These are phyloP conservation scores for Podaxis mareebaensis DNA, from an alignment of 768 basidiomycete genomes.

Conservation along the genomic window DNA sequence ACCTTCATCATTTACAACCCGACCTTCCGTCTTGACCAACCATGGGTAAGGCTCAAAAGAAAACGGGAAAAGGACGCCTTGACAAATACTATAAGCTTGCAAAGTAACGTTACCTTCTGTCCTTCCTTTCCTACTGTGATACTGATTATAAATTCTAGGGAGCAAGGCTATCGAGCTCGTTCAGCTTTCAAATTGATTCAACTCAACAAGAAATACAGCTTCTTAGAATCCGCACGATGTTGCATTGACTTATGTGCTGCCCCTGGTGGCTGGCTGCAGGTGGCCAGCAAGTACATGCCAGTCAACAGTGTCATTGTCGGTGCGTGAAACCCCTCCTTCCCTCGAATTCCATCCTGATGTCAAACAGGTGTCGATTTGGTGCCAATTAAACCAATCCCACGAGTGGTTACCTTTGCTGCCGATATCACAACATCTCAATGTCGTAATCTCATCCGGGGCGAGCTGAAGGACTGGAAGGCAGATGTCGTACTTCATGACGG, in stretches of 20 bases:
- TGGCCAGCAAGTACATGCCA: constrained; percentile 97
- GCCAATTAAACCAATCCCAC: constrained; percentile 93
- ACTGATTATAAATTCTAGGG: constrained; percentile 48
- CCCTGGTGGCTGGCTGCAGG: constrained; percentile 98
- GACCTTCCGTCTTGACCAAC: constrained; percentile 8
- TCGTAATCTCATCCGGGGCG: constrained; percentile 79
- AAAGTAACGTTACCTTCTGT: constrained; percentile 50
- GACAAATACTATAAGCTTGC: constrained; percentile 98
- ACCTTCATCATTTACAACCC: constrained; percentile 14
- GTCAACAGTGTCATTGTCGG: constrained; percentile 90
- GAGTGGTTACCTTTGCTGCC: constrained; percentile 86
- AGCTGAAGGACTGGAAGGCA: constrained; percentile 98
- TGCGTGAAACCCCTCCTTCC: constrained; percentile 32
- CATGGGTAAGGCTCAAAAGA: constrained; percentile 87
- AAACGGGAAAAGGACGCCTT: constrained; percentile 93
- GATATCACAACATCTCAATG: constrained; percentile 95
- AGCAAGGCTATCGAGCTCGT: constrained; percentile 99
- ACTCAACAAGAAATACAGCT: constrained; percentile 95
- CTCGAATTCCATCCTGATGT: constrained; percentile 14
- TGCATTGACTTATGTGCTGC: constrained; percentile 98
- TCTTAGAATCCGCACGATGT: constrained; percentile 87
- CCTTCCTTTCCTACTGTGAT: constrained; percentile 11
- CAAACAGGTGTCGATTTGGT: constrained; percentile 88
- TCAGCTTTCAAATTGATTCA: constrained; percentile 99
- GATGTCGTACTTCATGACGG: constrained; percentile 98